Conservation (phyloP, 768 basidiomycete genomes). For the Nidula microcarpa region DNA sequence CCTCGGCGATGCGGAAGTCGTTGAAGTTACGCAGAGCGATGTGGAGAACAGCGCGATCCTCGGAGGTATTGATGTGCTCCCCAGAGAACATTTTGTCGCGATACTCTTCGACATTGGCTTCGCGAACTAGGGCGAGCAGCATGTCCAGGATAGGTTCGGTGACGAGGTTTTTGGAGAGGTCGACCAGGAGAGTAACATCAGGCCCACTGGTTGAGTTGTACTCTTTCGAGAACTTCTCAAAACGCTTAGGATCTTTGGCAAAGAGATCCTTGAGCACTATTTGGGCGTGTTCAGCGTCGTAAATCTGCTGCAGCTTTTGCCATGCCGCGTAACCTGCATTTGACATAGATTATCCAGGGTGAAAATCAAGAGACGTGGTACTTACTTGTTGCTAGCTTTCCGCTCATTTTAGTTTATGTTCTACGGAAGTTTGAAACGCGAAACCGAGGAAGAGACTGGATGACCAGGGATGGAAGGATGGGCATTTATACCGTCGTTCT, state of each 20-base stretch:
- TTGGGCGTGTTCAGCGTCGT: conserved; percentile 66
- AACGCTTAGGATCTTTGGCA: conserved; percentile 81
- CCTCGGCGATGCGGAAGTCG: conserved; percentile 77
- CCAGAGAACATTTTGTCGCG: conserved; percentile 95
- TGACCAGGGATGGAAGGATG: no score
- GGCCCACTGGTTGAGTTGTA: conserved; percentile 68
- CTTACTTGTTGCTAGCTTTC: neutral
- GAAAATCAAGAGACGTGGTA: neutral
- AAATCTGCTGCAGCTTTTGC: conserved; percentile 85
- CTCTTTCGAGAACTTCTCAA: conserved; percentile 77
- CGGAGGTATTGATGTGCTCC: conserved; percentile 97
- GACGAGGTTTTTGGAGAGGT: conserved; percentile 97
- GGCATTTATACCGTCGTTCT: no score
- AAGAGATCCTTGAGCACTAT: conserved; percentile 94
- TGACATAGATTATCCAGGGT: neutral
- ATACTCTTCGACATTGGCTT: conserved; percentile 80
- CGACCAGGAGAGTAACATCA: conserved; percentile 80
- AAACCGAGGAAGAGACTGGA: no score
- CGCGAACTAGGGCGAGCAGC: conserved; percentile 77
- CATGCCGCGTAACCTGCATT: conserved; percentile 78
- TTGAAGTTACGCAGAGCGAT: conserved; percentile 82
- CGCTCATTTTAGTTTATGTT: neutral
- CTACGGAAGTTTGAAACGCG: no score
- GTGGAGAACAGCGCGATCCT: conserved; percentile 95
- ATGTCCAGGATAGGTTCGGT: conserved; percentile 77